Conservation (phyloP, 2,329 filamentous ascomycete genomes). For the Ceratocystis albifundus region DNA sequence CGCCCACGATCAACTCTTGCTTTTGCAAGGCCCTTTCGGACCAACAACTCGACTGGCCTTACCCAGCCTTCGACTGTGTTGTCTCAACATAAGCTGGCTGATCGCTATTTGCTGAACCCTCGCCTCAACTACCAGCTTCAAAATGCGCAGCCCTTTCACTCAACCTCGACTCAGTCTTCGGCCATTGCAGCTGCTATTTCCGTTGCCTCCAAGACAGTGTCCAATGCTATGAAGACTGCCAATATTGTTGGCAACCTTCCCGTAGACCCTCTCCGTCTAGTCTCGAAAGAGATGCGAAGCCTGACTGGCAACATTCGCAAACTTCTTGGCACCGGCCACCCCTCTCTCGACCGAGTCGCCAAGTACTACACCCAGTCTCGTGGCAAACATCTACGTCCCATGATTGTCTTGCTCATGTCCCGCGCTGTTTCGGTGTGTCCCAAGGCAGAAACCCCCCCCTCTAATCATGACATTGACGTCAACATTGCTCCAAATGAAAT, state of each 20-base stretch:
- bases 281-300: conserved; percentile 95
- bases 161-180: conserved; percentile 41
- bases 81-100: conserved; percentile 16
- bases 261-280: conserved; percentile 76
- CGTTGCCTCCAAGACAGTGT: conserved; percentile 58
- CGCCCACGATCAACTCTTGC: conserved; percentile 19
- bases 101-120: conserved; percentile 18
- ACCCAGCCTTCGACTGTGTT: conserved; percentile 13
- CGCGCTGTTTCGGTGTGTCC: conserved; percentile 74
- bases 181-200: conserved; percentile 65
- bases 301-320: conserved; percentile 87
- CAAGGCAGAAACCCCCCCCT: conserved; percentile 34
- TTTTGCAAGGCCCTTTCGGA: conserved; percentile 15
- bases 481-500: conserved; percentile 45
- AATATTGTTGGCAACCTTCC: conserved; percentile 52
- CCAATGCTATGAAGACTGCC: conserved; percentile 51
- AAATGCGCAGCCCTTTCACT: conserved; percentile 34
- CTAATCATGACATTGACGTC: conserved; percentile 39
- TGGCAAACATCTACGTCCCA: conserved; percentile 89
- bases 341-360: conserved; percentile 82
- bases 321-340: conserved; percentile 86
- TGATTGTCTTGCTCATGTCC: conserved; percentile 94
- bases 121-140: conserved; percentile 21
- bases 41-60: conserved; percentile 13
- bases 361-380: conserved; percentile 98